Percentiles rank a stretch among this genome's conserved stretches.
phyloP scores from a whole-genome alignment of 192 early-diverging fungal species.

The Paraglomus occultum region DNA sequence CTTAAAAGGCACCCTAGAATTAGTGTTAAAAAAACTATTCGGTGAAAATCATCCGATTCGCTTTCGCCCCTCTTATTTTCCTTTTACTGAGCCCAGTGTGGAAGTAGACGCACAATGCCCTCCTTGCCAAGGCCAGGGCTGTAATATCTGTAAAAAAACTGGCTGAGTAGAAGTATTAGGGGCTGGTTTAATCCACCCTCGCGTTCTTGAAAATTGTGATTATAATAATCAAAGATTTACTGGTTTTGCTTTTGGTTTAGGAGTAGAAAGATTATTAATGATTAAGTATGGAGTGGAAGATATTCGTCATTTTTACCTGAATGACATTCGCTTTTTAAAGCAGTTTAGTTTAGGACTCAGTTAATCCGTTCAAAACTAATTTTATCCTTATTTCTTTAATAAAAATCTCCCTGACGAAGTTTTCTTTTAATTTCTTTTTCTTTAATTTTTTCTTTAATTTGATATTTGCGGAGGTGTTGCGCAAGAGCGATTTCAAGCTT shows the following conservation, averaged over 20 bases:
- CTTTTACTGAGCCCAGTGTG: slow-evolving; percentile 1
- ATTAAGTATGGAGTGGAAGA: background rate
- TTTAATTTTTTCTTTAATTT: slow-evolving; percentile 15
- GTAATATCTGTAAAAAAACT: slow-evolving; percentile 7
- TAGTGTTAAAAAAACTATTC: background rate
- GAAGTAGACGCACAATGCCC: background rate
- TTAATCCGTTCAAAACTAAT: too few species aligned
- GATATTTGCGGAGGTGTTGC: background rate
- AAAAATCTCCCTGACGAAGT: too few species aligned
- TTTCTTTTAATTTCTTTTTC: background rate
- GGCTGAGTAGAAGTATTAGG: slow-evolving; percentile 2
- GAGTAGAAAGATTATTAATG: slow-evolving; percentile 1
- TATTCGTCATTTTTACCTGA: background rate
- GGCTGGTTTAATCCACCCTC: background rate
- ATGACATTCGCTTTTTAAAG: background rate
- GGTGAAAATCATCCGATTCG: background rate
- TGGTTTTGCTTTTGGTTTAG: slow-evolving; percentile 2
- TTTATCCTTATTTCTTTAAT: too few species aligned
- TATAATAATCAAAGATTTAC: background rate
- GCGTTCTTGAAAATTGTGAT: background rate
- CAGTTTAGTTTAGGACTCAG: too few species aligned
- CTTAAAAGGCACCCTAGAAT: background rate
- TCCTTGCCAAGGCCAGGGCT: background rate
- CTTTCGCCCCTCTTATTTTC: background rate
- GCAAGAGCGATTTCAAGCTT: slow-evolving; percentile 3